Evolutionary conservation across 768 basidiomycete genomes (phyloP).

Genomic region (Trametes maxima): DNA sequence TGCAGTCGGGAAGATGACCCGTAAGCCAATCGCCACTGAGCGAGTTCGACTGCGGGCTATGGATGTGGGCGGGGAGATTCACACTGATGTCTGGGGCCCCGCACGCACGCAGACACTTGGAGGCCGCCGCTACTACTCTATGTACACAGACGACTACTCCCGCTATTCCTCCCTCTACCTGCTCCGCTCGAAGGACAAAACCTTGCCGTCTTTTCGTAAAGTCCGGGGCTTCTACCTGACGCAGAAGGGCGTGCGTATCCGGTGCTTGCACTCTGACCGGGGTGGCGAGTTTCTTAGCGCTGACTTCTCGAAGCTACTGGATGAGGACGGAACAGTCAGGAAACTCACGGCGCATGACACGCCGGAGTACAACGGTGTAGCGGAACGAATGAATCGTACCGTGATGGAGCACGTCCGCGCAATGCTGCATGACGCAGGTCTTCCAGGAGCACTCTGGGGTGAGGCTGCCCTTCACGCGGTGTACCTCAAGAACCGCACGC

Average conservation of each 20-base stretch:
- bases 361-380: constrained; percentile 46
- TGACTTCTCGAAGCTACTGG: constrained; percentile 37
- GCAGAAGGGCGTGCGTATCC: constrained; percentile 36
- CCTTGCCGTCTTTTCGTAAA: constrained; percentile 34
- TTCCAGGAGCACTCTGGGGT: constrained; percentile 34
- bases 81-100: constrained; percentile 51
- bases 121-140: constrained; percentile 26
- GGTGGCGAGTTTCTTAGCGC: constrained; percentile 37
- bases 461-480: constrained; percentile 32
- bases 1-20: constrained; percentile 42
- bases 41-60: constrained; percentile 30
- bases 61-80: constrained; percentile 40
- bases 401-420: constrained; percentile 28
- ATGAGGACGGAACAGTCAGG: constrained; percentile 40
- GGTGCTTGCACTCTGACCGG: constrained; percentile 41
- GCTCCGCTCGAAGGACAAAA: constrained; percentile 39
- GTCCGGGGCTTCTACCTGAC: constrained; percentile 39
- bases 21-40: constrained; percentile 34
- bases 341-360: constrained; percentile 44
- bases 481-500: constrained; percentile 26
- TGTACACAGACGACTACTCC: constrained; percentile 35
- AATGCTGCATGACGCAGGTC: constrained; percentile 27
- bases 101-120: constrained; percentile 33
- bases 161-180: constrained; percentile 32
- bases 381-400: constrained; percentile 35